A percentile compares a stretch with the other conserved stretches of the same genome.
phyloP scores from a whole-genome alignment of 495 filamentous ascomycete genomes.

The Talaromyces thailandensis region DNA sequence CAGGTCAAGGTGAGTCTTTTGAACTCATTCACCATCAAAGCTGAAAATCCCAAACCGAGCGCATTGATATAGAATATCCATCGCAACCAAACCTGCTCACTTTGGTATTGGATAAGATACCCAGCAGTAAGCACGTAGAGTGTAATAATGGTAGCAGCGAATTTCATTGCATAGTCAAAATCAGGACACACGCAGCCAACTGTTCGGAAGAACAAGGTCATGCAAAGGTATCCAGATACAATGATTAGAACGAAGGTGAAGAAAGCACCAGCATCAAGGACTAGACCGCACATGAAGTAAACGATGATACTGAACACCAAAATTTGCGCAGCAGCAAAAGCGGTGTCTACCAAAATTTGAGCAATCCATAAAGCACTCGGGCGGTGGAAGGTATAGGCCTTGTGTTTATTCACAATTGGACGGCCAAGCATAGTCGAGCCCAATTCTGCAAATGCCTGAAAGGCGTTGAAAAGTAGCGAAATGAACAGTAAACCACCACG shows the following conservation, averaged over 20 bases:
- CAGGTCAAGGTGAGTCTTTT: slow-evolving; percentile 44
- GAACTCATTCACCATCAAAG: slow-evolving; percentile 53
- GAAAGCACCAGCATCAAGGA: slow-evolving; percentile 38
- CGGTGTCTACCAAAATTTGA: slow-evolving; percentile 53
- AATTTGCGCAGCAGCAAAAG: slow-evolving; percentile 48
- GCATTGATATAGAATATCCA: slow-evolving; percentile 51
- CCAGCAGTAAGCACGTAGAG: slow-evolving; percentile 42
- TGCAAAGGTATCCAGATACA: slow-evolving; percentile 46
- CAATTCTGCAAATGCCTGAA: slow-evolving; percentile 72
- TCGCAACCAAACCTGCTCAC: slow-evolving; percentile 46
- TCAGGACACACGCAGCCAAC: slow-evolving; percentile 40
- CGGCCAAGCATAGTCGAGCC: slow-evolving; percentile 53
- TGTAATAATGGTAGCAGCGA: slow-evolving; percentile 40
- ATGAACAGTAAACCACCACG: slow-evolving; percentile 88
- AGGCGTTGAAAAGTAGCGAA: slow-evolving; percentile 82
- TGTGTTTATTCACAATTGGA: slow-evolving; percentile 61
- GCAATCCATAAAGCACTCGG: slow-evolving; percentile 55
- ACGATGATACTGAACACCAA: slow-evolving; percentile 53
- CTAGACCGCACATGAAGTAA: slow-evolving; percentile 53
- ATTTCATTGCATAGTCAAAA: slow-evolving; percentile 42
- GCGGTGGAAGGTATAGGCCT: slow-evolving; percentile 57
- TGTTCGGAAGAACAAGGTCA: slow-evolving; percentile 48
- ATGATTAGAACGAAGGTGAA: slow-evolving; percentile 53
- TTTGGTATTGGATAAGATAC: slow-evolving; percentile 37
- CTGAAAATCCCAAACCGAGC: slow-evolving; percentile 41